Percentiles rank a stretch among this genome's conserved stretches.
Evolutionary conservation across 2,329 filamentous ascomycete genomes (phyloP).

Genomic region (Epichloe gansuensis): DNA sequence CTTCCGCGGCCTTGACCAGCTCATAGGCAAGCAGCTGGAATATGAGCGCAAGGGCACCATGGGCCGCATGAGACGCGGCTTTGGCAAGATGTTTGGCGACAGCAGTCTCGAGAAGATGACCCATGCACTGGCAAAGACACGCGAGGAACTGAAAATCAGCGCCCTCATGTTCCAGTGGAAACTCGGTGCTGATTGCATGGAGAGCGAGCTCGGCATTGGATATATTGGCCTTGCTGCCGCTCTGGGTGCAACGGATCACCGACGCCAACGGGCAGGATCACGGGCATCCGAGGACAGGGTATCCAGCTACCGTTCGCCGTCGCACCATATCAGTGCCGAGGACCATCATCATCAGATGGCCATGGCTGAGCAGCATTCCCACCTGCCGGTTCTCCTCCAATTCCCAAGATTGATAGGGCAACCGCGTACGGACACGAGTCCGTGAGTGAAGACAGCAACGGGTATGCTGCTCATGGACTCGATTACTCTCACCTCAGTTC

Average conservation of each 20-base stretch:
- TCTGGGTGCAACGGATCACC: constrained; percentile 32
- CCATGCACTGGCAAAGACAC: constrained; percentile 41
- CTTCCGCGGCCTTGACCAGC: constrained; percentile 50
- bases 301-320: not conserved
- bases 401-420: constrained; percentile 3
- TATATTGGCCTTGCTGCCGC: constrained; percentile 56
- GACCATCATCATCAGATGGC: constrained; percentile 4
- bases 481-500: constrained; percentile 6
- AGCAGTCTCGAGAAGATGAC: constrained; percentile 50
- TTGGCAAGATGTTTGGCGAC: constrained; percentile 51
- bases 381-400: constrained; percentile 1
- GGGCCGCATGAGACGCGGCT: constrained; percentile 47
- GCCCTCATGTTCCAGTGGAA: constrained; percentile 55
- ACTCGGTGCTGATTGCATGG: constrained; percentile 44
- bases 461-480: not conserved
- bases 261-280: constrained; percentile 9
- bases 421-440: constrained; percentile 7
- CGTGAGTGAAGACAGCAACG: constrained; percentile 7
- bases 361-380: not conserved
- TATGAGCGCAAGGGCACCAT: constrained; percentile 49
- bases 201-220: constrained; percentile 50
- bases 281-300: constrained; percentile 6
- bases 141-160: constrained; percentile 51
- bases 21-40: constrained; percentile 48
- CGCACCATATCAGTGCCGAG: constrained; percentile 6